Evolutionary conservation across 352 stramenopile species (phyloP), one percentile per base, ranked within the genome.

Genomic region (Pythium chondricola): DNA sequence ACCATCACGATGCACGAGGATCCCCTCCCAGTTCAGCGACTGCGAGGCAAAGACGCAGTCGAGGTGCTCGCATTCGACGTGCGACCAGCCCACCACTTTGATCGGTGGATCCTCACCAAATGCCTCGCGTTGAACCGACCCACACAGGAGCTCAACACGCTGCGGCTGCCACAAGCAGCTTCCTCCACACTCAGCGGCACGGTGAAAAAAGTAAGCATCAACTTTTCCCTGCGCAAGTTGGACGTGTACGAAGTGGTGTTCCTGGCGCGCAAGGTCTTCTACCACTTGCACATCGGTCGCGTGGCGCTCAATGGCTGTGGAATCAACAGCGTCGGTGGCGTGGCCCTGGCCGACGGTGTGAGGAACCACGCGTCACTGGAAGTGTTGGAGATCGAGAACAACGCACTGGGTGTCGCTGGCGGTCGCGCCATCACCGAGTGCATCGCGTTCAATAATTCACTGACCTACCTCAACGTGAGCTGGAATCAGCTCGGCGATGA

Each of bases 401-500:
- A 91, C 48, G 25, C 45, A 1, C 55, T 91, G 2, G 61, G 71
- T 2, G 48, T 62, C 7, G 49, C 60, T 16, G 76, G 80, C 2
- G 80, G 80, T 3, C 52, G 61, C 4, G 76, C 76, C 13, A 65
- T 91, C 48, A 59, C 56, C 7, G 80, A 88, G 49, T 82, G 66
- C 37, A 60, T 91, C 20, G 55, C 67, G 24, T 74, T 61, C 54
- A 91, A 85, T 44, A 49, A 17, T 18, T 77, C 74, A 21, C 58
- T 91, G 9, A 84, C 59, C 5, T 71, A 63, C 32, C 58, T 91
- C 4, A 91, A 91, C 42, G 58, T 91, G 37, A 91, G 80, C 62
- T 91, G 76, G 76, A 88, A 86, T 36, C 52, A 70, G 13, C 65
- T 91, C 17, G 71, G 74, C 22, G 71, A 91, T 24, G 77, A 74